Conservation (phyloP, 1,284 basidiomycete genomes). For the Meira miltonrushii region DNA sequence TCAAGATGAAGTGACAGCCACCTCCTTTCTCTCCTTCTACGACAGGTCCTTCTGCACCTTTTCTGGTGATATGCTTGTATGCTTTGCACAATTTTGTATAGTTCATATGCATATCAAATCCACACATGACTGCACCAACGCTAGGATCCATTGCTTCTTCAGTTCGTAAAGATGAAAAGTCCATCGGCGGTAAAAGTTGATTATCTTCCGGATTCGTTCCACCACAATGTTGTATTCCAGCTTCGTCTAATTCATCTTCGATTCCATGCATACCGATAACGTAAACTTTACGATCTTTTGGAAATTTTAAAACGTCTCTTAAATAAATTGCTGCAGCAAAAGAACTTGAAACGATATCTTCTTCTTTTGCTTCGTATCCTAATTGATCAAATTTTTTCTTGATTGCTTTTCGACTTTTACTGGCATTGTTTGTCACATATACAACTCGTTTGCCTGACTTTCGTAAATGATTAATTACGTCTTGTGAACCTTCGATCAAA, state of each 20-base stretch:
- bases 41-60: conserved; percentile 28
- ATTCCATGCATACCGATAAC: conserved; percentile 88
- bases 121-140: conserved; percentile 85
- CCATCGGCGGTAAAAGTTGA: conserved; percentile 66
- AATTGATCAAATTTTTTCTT: conserved; percentile 85
- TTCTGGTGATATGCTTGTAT: conserved; percentile 69
- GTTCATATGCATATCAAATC: conserved; percentile 56
- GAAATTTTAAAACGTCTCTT: conserved; percentile 79
- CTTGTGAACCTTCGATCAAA: conserved; percentile 33
- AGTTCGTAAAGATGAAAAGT: conserved; percentile 62
- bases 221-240: conserved; percentile 74
- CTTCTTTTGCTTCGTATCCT: conserved; percentile 76
- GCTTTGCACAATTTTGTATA: conserved; percentile 93
- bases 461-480: conserved; percentile 54
- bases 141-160: conserved; percentile 62
- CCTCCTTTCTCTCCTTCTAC: conserved; percentile 60
- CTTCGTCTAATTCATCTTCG: conserved; percentile 81
- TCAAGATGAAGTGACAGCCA: conserved; percentile 78
- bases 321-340: conserved; percentile 90
- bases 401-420: conserved; percentile 79
- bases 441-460: conserved; percentile 73
- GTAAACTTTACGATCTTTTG: conserved; percentile 88
- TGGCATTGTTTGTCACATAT: conserved; percentile 98
- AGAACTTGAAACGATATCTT: conserved; percentile 93
- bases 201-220: conserved; percentile 82